Evolutionary conservation across 1,139 yeast species (phyloP).

Genomic region (Saccharomyces pastorianus): DNA sequence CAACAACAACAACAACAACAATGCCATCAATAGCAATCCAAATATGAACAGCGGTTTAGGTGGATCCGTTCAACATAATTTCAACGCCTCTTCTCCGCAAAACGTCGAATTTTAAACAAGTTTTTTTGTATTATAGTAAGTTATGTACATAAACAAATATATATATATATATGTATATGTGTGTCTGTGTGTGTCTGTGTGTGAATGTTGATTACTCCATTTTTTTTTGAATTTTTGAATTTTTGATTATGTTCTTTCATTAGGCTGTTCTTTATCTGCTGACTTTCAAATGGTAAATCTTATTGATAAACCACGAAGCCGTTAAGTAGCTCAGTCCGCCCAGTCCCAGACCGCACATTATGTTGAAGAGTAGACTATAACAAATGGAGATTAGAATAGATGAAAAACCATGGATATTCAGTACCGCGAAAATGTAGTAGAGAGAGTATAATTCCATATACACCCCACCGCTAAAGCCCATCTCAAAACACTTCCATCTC

Average conservation of each 20-base stretch:
- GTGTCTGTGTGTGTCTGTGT: neutral
- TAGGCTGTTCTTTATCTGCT: neutral
- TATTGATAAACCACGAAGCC: conserved; percentile 22
- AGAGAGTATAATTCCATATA: conserved; percentile 62
- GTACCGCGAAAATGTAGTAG: conserved; percentile 51
- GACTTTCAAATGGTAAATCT: conserved; percentile 7
- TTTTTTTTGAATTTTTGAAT: neutral
- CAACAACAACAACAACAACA: conserved; percentile 12
- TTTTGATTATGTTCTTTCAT: no score
- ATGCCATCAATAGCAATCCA: conserved; percentile 17
- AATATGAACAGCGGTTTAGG: conserved; percentile 16
- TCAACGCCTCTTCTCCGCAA: conserved; percentile 6
- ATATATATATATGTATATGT: neutral
- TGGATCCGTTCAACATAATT: conserved; percentile 27
- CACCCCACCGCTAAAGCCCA: conserved; percentile 65
- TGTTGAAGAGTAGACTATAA: conserved; percentile 59
- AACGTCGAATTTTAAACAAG: conserved; percentile 12
- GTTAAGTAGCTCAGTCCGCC: conserved; percentile 64
- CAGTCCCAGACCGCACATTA: conserved; percentile 58
- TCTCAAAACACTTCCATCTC: conserved; percentile 78
- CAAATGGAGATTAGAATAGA: conserved; percentile 62
- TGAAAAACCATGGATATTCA: conserved; percentile 60
- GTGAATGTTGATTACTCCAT: neutral
- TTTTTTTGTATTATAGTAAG: neutral
- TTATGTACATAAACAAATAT: neutral